Evolutionary conservation across 192 early-diverging fungal genomes (phyloP).

Genomic region (Backusella tarrabulga): DNA sequence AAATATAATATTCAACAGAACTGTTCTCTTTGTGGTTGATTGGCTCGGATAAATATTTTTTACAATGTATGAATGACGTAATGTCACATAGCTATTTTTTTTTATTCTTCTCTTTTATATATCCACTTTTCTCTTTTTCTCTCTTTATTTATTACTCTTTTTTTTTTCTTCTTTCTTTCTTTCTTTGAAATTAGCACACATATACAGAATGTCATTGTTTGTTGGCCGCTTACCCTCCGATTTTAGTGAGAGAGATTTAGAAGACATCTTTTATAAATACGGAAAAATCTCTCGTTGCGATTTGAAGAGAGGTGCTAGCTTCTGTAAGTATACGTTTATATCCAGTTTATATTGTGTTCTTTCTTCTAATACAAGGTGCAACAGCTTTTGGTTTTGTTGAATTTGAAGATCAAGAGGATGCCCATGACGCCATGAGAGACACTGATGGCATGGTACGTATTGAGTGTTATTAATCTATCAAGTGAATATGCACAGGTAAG

Average conservation of each 20-base stretch:
- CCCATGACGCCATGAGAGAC: conserved; percentile 38
- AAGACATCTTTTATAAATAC: conserved; percentile 52
- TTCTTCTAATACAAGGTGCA: neutral
- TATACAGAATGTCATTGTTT: conserved; percentile 20
- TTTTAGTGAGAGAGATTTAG: conserved; percentile 36
- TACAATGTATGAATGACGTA: neutral
- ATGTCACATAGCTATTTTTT: too few relatives aligned
- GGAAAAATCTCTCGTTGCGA: conserved; percentile 41
- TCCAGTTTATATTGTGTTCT: neutral
- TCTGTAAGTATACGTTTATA: neutral
- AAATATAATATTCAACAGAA: neutral
- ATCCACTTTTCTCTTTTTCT: neutral
- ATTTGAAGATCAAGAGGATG: conserved; percentile 48
- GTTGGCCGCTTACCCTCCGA: conserved; percentile 19
- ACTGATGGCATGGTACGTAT: conserved; percentile 25
- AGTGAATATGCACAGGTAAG: too few relatives aligned
- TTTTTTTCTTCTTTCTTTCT: neutral
- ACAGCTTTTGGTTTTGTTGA: conserved; percentile 54
- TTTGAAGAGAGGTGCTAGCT: conserved; percentile 22
- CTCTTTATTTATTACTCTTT: neutral
- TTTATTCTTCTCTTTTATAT: too few relatives aligned
- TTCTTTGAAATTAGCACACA: neutral
- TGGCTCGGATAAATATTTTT: neutral
- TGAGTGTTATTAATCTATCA: too few relatives aligned
- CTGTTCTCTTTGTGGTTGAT: neutral